phyloP scores from a whole-genome alignment of 495 filamentous ascomycete species.

The Trichoderma virens region DNA sequence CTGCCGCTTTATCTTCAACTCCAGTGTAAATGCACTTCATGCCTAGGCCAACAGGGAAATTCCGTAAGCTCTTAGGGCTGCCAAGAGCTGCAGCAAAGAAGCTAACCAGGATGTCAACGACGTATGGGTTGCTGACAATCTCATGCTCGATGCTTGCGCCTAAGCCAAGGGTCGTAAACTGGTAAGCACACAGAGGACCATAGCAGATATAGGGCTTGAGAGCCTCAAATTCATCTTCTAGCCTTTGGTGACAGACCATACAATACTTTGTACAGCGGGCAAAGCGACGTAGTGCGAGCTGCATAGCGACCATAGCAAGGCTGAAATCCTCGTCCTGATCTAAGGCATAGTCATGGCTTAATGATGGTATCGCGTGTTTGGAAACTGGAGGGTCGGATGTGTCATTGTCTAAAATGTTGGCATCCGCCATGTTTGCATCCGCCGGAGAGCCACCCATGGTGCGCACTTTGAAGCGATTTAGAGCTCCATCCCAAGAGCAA shows the following conservation, averaged over 20 bases:
- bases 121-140: slow-evolving; percentile 69
- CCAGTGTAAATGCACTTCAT: neutral
- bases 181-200: slow-evolving; percentile 72
- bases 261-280: slow-evolving; percentile 83
- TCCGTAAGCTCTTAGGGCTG: neutral
- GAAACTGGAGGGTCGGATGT: neutral
- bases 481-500: slow-evolving; percentile 66
- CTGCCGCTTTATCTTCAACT: neutral
- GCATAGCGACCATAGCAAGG: slow-evolving; percentile 68
- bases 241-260: slow-evolving; percentile 71
- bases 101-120: slow-evolving; percentile 79
- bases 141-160: slow-evolving; percentile 82
- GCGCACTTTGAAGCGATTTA: neutral
- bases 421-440: slow-evolving; percentile 24
- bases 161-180: slow-evolving; percentile 85
- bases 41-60: neutral
- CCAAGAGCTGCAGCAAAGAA: slow-evolving; percentile 60
- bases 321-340: slow-evolving; percentile 33
- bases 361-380: slow-evolving; percentile 1
- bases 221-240: slow-evolving; percentile 68
- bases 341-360: neutral
- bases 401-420: neutral
- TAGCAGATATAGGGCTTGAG: slow-evolving; percentile 88
- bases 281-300: slow-evolving; percentile 73
- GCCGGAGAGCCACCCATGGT: slow-evolving; percentile 45